phyloP scores from a whole-genome alignment of 2,329 filamentous ascomycete genomes.

The Pseudofabraea citricarpa region DNA sequence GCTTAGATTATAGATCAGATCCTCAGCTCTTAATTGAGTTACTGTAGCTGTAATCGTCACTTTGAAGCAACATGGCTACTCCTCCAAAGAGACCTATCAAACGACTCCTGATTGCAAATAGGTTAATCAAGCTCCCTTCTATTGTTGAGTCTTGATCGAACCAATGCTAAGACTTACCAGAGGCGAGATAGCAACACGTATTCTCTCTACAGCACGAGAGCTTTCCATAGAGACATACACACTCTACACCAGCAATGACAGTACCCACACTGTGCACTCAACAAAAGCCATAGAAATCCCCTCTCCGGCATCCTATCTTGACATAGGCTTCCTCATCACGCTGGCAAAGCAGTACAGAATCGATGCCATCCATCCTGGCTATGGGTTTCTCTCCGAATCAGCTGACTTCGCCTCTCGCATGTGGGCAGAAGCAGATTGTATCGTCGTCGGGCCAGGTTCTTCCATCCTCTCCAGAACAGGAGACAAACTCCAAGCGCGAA shows the following conservation, averaged over 20 bases:
- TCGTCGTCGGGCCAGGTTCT: conserved; percentile 64
- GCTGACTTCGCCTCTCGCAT: conserved; percentile 63
- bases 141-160: background rate
- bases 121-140: conserved; percentile 32
- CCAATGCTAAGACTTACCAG: conserved; percentile 27
- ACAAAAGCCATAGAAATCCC: conserved; percentile 44
- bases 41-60: no score
- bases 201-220: conserved; percentile 55
- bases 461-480: conserved; percentile 19
- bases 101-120: conserved; percentile 48
- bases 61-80: conserved; percentile 5
- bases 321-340: conserved; percentile 41
- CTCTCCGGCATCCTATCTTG: conserved; percentile 47
- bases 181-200: conserved; percentile 60
- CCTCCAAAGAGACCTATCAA: conserved; percentile 32
- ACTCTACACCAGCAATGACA: conserved; percentile 50
- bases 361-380: conserved; percentile 67
- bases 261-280: conserved; percentile 47
- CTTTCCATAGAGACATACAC: conserved; percentile 50
- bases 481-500: conserved; percentile 51
- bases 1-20: no score
- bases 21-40: no score
- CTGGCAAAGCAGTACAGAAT: conserved; percentile 45
- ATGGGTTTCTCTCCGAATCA: conserved; percentile 68
- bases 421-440: conserved; percentile 58